Percentiles rank a stretch among this genome's conserved stretches.
Conservation (phyloP, 208 protist genomes). For the Acanthamoeba lenticulata region DNA sequence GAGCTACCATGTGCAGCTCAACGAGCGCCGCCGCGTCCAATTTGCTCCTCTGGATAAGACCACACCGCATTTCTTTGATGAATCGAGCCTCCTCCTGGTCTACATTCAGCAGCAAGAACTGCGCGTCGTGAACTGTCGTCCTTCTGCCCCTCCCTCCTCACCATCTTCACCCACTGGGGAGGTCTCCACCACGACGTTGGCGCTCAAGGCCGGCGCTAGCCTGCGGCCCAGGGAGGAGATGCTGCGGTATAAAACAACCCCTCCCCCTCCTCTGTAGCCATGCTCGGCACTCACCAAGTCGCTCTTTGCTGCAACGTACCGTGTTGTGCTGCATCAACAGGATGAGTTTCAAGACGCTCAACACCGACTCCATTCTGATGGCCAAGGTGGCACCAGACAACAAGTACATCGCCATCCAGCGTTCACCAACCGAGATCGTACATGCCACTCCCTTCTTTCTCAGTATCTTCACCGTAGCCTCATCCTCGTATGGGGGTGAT, state of each 20-base stretch:
- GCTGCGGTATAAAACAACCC: too few relatives aligned
- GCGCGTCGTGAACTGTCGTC: background rate
- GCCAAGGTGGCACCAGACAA: background rate
- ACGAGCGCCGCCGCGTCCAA: background rate
- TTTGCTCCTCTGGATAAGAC: background rate
- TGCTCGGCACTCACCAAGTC: too few relatives aligned
- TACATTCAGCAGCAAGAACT: background rate
- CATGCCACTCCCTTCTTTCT: background rate
- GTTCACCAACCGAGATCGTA: background rate
- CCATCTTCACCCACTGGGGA: too few relatives aligned
- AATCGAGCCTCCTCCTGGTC: background rate
- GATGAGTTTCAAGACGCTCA: background rate
- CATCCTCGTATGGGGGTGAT: background rate
- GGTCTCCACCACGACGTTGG: background rate
- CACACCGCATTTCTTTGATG: background rate
- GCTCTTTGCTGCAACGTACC: too few relatives aligned
- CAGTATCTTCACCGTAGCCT: background rate
- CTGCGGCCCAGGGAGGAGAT: background rate
- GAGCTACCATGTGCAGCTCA: background rate
- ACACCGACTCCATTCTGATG: background rate
- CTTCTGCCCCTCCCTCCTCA: too few relatives aligned
- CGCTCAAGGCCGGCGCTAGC: background rate
- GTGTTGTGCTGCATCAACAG: too few relatives aligned
- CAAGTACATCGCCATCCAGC: constrained; percentile 7
- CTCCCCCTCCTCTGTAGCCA: background rate